phyloP scores from a whole-genome alignment of 2,329 filamentous ascomycete species.

The Cryphonectria carpinicola region DNA sequence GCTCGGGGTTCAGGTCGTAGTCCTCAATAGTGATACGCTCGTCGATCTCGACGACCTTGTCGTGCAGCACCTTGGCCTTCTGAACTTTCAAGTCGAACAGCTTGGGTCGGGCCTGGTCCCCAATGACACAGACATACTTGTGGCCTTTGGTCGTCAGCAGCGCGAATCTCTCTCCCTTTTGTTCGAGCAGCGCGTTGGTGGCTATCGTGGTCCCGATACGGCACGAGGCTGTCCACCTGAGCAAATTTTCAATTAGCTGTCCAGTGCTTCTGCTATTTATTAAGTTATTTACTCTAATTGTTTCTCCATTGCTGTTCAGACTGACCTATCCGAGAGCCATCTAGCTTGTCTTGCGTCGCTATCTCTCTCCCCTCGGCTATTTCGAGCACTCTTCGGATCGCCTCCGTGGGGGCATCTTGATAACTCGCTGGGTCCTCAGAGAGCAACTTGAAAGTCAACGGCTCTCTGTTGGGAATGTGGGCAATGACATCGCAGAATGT shows the following conservation, averaged over 20 bases:
- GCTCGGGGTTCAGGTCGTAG: slow-evolving; percentile 66
- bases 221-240: slow-evolving; percentile 61
- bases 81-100: slow-evolving; percentile 73
- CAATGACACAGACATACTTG: slow-evolving; percentile 73
- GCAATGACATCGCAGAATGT: slow-evolving; percentile 78
- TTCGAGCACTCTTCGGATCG: slow-evolving; percentile 68
- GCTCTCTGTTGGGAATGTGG: slow-evolving; percentile 65
- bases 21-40: slow-evolving; percentile 75
- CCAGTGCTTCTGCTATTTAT: neutral
- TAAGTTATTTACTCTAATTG: neutral
- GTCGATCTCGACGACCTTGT: slow-evolving; percentile 69
- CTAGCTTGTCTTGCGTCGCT: slow-evolving; percentile 41
- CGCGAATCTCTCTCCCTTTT: slow-evolving; percentile 72
- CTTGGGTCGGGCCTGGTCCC: slow-evolving; percentile 72
- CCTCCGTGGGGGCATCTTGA: slow-evolving; percentile 71
- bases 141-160: slow-evolving; percentile 73
- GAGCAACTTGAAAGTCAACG: slow-evolving; percentile 74
- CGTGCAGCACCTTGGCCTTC: slow-evolving; percentile 69
- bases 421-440: slow-evolving; percentile 76
- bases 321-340: slow-evolving; percentile 40
- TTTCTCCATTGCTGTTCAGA: neutral
- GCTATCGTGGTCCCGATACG: slow-evolving; percentile 78
- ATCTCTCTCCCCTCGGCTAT: slow-evolving; percentile 63
- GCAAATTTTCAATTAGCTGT: slow-evolving; percentile 8
- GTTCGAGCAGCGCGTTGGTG: slow-evolving; percentile 74